A percentile compares a stretch with the other conserved stretches of the same genome.
Conservation (phyloP, 129 eudicot genomes). For the Kitagawia praeruptora region DNA sequence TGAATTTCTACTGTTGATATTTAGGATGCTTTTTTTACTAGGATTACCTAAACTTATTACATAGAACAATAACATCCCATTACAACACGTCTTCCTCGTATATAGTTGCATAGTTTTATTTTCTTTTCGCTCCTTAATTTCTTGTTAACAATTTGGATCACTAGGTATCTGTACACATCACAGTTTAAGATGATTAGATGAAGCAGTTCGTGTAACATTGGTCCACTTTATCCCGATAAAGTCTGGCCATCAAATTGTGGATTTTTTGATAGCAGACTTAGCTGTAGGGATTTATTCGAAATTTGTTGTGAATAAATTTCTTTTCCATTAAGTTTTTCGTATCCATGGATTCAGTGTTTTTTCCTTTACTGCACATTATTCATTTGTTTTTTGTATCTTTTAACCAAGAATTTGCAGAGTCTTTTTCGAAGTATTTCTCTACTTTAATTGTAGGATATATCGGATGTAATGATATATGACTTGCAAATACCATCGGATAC, state of each 20-base stretch:
- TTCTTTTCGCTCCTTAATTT: neutral
- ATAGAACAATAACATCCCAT: neutral
- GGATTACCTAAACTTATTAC: neutral
- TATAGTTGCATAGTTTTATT: neutral
- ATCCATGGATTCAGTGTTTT: neutral
- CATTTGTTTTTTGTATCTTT: neutral
- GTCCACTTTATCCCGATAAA: neutral
- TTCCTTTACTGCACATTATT: neutral
- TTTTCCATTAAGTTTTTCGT: neutral
- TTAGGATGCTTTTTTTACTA: neutral
- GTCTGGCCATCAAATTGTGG: neutral
- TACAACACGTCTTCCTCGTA: neutral
- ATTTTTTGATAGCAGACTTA: neutral
- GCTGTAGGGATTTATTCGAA: neutral
- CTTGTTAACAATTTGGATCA: neutral
- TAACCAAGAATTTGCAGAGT: neutral
- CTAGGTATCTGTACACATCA: neutral
- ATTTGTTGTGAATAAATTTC: neutral
- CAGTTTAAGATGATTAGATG: neutral
- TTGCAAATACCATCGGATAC: neutral
- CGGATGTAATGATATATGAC: neutral
- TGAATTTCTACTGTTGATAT: neutral
- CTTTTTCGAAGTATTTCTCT: no score
- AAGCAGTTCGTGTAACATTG: neutral
- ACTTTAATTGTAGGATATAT: neutral